phyloP scores from a whole-genome alignment of 2,329 filamentous ascomycete species.

The Fusarium globosum region DNA sequence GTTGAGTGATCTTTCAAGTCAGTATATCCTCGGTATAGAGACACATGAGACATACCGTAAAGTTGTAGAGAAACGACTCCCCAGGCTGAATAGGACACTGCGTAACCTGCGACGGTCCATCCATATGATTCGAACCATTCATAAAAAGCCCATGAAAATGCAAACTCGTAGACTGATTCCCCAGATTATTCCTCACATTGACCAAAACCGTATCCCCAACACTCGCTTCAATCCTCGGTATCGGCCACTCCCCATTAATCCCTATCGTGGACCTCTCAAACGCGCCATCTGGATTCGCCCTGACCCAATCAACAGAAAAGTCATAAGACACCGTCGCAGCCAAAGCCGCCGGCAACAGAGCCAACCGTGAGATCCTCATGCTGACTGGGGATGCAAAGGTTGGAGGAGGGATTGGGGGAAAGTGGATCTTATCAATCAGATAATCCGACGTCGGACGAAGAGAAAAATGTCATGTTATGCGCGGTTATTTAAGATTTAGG shows the following conservation, averaged over 20 bases:
- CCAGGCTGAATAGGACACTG: slow-evolving; percentile 76
- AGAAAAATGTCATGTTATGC: slow-evolving; percentile 1
- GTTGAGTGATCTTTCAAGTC: slow-evolving; percentile 63
- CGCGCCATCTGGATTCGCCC: slow-evolving; percentile 76
- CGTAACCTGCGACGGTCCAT: slow-evolving; percentile 73
- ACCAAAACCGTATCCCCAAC: slow-evolving; percentile 71
- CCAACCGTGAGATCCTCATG: slow-evolving; percentile 17
- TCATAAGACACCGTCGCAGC: slow-evolving; percentile 66
- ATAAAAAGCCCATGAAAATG: slow-evolving; percentile 79
- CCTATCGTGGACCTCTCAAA: slow-evolving; percentile 75
- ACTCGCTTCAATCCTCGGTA: slow-evolving; percentile 72
- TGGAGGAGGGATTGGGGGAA: background rate
- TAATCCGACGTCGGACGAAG: slow-evolving; percentile 24
- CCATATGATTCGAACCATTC: slow-evolving; percentile 76
- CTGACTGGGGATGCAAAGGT: background rate
- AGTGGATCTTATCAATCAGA: slow-evolving; percentile 35
- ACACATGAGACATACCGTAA: slow-evolving; percentile 60
- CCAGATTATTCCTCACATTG: slow-evolving; percentile 68
- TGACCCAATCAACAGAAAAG: slow-evolving; percentile 78
- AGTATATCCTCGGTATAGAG: background rate
- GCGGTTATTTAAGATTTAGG: background rate
- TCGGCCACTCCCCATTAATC: slow-evolving; percentile 81
- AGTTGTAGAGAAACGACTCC: slow-evolving; percentile 74
- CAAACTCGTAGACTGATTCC: slow-evolving; percentile 71
- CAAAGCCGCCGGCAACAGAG: slow-evolving; percentile 20